Evolutionary conservation across 768 basidiomycete genomes (phyloP).

Genomic region (Strobilomyces confusus): DNA sequence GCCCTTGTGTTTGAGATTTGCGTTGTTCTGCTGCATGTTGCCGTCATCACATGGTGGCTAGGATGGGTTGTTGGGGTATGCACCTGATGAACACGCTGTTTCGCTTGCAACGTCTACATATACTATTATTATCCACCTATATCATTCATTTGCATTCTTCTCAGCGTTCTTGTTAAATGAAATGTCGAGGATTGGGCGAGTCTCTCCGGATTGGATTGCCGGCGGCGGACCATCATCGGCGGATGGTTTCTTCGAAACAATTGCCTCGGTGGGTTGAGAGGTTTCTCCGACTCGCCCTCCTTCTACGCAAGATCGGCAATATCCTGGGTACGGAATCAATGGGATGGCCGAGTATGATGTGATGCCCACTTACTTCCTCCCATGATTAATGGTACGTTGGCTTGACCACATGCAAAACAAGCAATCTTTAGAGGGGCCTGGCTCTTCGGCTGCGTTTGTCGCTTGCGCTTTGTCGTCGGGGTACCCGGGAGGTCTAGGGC

Average conservation of each 20-base stretch:
- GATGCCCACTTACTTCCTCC: slow-evolving; percentile 58
- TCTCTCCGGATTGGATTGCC: slow-evolving; percentile 1
- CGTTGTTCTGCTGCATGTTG: slow-evolving; percentile 55
- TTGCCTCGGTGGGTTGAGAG: slow-evolving; percentile 16
- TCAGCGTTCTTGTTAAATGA: not conserved
- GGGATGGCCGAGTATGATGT: not conserved
- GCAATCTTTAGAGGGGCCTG: slow-evolving; percentile 39
- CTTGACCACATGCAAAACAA: slow-evolving; percentile 59
- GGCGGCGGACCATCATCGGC: slow-evolving; percentile 2
- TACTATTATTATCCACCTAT: slow-evolving; percentile 16
- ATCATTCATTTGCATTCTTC: not conserved
- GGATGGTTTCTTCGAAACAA: not conserved
- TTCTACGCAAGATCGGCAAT: slow-evolving; percentile 65
- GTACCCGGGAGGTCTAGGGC: slow-evolving; percentile 19
- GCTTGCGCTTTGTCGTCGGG: slow-evolving; percentile 39
- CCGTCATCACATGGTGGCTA: slow-evolving; percentile 67
- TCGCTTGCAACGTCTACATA: slow-evolving; percentile 3
- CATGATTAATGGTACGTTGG: slow-evolving; percentile 71
- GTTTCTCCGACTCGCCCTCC: slow-evolving; percentile 41
- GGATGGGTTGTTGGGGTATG: slow-evolving; percentile 63
- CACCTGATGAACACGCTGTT: slow-evolving; percentile 23
- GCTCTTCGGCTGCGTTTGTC: slow-evolving; percentile 32
- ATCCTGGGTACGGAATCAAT: slow-evolving; percentile 40
- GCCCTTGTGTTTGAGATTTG: slow-evolving; percentile 57
- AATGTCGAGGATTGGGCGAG: not conserved